Evolutionary conservation across 2,329 filamentous ascomycete species (phyloP).

Genomic region (Trichoderma sp.): DNA sequence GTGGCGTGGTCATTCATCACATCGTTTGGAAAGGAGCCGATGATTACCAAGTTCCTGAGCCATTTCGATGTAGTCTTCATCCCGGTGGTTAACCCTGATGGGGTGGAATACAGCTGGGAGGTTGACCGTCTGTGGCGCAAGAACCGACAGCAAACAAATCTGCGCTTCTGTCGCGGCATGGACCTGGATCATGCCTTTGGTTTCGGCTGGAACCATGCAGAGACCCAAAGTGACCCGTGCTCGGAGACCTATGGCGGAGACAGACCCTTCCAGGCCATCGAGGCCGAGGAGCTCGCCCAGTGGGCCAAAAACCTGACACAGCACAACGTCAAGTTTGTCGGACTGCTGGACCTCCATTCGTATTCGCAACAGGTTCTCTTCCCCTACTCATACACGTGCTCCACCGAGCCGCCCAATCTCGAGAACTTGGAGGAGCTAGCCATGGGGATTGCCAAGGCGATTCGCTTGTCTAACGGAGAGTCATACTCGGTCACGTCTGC

Average conservation of each 20-base stretch:
- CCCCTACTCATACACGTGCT: constrained; percentile 85
- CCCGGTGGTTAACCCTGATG: constrained; percentile 88
- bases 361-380: constrained; percentile 95
- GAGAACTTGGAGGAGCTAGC: constrained; percentile 92
- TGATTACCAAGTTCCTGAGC: constrained; percentile 74
- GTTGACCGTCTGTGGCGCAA: constrained; percentile 93
- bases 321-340: constrained; percentile 71
- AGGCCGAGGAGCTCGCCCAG: constrained; percentile 69
- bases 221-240: constrained; percentile 71
- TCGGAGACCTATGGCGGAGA: constrained; percentile 87
- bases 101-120: constrained; percentile 91
- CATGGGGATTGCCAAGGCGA: constrained; percentile 82
- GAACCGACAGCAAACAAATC: constrained; percentile 77
- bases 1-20: constrained; percentile 85
- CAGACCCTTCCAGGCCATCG: constrained; percentile 75
- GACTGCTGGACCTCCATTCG: constrained; percentile 84
- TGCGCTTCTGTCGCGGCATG: constrained; percentile 80
- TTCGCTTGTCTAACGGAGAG: constrained; percentile 74
- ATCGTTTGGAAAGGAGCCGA: constrained; percentile 68
- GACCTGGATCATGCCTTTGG: constrained; percentile 87
- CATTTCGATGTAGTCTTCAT: constrained; percentile 86
- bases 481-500: constrained; percentile 76
- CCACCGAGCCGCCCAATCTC: constrained; percentile 71
- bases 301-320: constrained; percentile 82
- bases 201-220: constrained; percentile 74